These are phyloP conservation scores for Betula pendula DNA, from an alignment of 306 rosid genomes.

Conservation along the genomic window DNA sequence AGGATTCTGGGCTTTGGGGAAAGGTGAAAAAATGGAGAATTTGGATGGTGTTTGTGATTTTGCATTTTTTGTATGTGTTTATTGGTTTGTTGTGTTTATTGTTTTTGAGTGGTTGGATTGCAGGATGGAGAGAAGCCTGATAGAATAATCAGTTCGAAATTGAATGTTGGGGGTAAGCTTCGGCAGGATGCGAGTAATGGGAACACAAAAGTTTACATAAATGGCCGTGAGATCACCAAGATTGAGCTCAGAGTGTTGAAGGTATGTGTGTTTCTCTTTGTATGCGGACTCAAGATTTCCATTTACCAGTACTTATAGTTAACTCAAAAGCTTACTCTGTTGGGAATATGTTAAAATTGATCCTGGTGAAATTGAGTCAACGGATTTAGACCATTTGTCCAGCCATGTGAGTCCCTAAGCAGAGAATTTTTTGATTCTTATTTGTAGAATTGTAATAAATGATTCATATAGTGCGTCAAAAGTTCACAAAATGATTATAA, in stretches of 20 bases:
- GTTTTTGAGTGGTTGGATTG: constrained; percentile 29
- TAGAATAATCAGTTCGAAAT: constrained; percentile 70
- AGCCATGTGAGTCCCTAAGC: too few species aligned
- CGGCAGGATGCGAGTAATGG: constrained; percentile 73
- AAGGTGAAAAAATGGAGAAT: constrained; percentile 52
- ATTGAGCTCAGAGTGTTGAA: constrained; percentile 73
- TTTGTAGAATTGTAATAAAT: too few species aligned
- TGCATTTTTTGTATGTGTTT: background rate
- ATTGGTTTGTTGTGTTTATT: constrained; percentile 11
- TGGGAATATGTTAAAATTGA: background rate
- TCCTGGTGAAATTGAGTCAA: background rate
- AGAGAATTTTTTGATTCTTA: too few species aligned
- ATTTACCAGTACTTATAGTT: background rate
- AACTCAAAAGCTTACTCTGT: background rate
- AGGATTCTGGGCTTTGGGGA: constrained; percentile 94
- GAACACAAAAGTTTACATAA: constrained; percentile 74
- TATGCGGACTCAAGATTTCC: constrained; percentile 4
- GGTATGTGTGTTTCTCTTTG: constrained; percentile 45
- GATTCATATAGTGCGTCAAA: background rate
- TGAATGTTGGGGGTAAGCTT: constrained; percentile 85
- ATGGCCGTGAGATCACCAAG: constrained; percentile 89
- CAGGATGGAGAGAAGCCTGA: constrained; percentile 94
- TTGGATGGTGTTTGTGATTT: background rate
- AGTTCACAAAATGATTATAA: too few species aligned
- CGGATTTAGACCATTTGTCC: too few species aligned